Evolutionary conservation across 805 yeast genomes (phyloP), one percentile per base, ranked within the genome.

Genomic region (Tetrapisispora phaffii): DNA sequence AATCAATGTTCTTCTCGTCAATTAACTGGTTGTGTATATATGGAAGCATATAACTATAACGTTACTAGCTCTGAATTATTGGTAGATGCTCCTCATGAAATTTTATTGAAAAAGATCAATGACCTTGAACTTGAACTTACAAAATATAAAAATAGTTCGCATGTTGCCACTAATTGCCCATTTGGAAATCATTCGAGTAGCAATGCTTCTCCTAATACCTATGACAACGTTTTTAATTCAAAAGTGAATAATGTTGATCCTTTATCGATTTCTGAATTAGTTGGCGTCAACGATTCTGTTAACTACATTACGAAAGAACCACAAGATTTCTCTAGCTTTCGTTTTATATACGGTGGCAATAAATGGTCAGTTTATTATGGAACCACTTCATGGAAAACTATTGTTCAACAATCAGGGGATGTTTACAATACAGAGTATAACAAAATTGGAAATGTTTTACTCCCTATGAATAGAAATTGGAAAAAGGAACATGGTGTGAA

Each of bases 1-100:
- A 60, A 65, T 9, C 69, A 69, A 39, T 75, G 80, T 51, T 41
- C 56, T 10, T 48, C 59, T 7, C 70, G 71, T 49, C 49, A 54
- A 7, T 46, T 59, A 24, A 56, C 59, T 3, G 51, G 53, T 19
- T 60, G 65, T 47, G 36, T 59, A 1, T 60, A 60, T 47, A 48
- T 53, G 1, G 57, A 55, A 12, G 50, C 43, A 4, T 55, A 45
- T 47, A 56, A 51, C 35, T 53, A 44, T 43, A 51, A 52, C 15
- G 35, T 59, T 17, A 41, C 52, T 2, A 41, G 55, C 2, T 19
- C 26, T 2, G 55, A 51, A 28, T 34, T 59, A 13, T 56, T 56
- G 26, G 45, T 47, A 22, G 44, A 51, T 19, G 35, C 55, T 9
- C 62, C 65, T 4, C 58, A 57, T 41, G 44, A 54, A 3, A 52